phyloP scores from a whole-genome alignment of 148 eudicot species.

The Rheum nobile region DNA sequence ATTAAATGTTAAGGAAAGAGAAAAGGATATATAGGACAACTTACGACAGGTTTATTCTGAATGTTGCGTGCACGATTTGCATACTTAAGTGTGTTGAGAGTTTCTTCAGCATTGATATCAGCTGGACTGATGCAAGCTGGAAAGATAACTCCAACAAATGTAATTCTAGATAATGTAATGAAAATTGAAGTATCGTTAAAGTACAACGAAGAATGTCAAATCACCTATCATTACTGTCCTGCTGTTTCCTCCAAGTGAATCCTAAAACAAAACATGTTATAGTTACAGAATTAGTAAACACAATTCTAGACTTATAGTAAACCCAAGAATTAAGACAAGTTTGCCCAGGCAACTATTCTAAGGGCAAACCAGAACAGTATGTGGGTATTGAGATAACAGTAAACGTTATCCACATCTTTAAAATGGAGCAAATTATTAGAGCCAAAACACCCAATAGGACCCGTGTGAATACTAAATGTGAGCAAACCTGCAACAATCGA shows the following conservation, averaged over 20 bases:
- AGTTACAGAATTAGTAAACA: neutral
- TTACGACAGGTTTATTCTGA: constrained; percentile 95
- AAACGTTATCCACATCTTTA: neutral
- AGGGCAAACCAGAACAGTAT: neutral
- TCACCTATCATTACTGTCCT: constrained; percentile 97
- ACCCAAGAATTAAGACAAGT: neutral
- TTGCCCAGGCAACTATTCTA: neutral
- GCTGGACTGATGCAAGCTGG: constrained; percentile 99
- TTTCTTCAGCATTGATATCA: constrained; percentile 97
- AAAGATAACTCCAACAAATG: constrained; percentile 13
- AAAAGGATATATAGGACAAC: constrained; percentile 14
- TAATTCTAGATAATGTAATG: neutral
- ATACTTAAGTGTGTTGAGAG: constrained; percentile 96
- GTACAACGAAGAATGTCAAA: neutral
- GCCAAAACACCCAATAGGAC: neutral
- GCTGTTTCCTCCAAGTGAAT: constrained; percentile 99
- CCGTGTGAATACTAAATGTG: neutral
- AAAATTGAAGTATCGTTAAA: neutral
- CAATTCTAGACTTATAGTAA: neutral
- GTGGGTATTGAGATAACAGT: neutral
- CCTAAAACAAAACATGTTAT: constrained; percentile 30
- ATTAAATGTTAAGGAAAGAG: neutral
- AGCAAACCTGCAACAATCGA: constrained; percentile 83
- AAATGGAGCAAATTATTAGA: neutral
- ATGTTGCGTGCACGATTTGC: constrained; percentile 99